These are phyloP conservation scores for Juglanconis sp. DNA, from an alignment of 2,329 filamentous ascomycete species.

Conservation along the genomic window DNA sequence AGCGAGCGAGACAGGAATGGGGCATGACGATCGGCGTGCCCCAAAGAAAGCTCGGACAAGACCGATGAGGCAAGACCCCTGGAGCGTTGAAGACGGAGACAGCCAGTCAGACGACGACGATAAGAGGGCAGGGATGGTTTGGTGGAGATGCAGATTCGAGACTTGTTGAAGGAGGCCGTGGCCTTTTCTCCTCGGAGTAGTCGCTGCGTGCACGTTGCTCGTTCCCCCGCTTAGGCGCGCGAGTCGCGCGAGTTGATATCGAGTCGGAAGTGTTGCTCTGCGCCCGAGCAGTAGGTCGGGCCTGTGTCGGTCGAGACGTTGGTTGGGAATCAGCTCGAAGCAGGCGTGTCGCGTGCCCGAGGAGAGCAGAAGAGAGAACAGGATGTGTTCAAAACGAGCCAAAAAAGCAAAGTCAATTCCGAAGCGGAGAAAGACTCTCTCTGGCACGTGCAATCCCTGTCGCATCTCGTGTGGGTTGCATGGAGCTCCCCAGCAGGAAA, in stretches of 20 bases:
- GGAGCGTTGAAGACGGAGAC: neutral
- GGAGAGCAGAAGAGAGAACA: neutral
- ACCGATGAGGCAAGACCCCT: conserved; percentile 15
- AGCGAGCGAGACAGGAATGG: neutral
- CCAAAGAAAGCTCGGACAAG: conserved; percentile 12
- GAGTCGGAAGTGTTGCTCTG: neutral
- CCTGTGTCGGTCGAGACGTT: neutral
- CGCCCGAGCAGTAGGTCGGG: neutral
- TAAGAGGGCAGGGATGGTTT: neutral
- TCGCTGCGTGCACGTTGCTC: too few species aligned
- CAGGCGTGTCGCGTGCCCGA: neutral
- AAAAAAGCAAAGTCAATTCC: neutral
- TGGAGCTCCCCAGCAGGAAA: neutral
- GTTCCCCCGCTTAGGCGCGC: too few species aligned
- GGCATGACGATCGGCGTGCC: conserved; percentile 8
- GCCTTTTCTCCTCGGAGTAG: too few species aligned
- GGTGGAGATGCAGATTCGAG: too few species aligned
- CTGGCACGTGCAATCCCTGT: neutral
- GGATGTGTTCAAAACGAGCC: neutral
- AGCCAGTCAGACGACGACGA: conserved; percentile 13
- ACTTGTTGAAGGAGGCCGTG: too few species aligned
- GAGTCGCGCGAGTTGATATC: neutral
- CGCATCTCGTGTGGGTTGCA: neutral
- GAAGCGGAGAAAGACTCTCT: neutral
- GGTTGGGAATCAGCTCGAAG: neutral